phyloP scores from a whole-genome alignment of 441 rosid genomes.

The Gossypium gossypioides region DNA sequence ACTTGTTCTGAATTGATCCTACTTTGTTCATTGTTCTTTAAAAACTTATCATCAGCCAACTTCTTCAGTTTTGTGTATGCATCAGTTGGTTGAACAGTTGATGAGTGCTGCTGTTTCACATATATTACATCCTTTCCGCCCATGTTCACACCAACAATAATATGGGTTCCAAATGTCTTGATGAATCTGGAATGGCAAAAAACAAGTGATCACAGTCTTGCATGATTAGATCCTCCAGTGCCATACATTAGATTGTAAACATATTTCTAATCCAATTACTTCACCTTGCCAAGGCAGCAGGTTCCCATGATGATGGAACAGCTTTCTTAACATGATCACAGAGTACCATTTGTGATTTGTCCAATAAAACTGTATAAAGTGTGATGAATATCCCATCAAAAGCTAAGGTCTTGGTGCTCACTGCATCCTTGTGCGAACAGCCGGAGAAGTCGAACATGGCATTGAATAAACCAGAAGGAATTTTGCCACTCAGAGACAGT shows the following conservation, averaged over 20 bases:
- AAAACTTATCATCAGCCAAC: slow-evolving; percentile 80
- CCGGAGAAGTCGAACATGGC: slow-evolving; percentile 76
- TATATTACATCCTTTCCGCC: slow-evolving; percentile 94
- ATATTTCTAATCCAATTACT: too few relatives aligned
- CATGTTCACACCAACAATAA: slow-evolving; percentile 80
- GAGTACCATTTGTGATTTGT: slow-evolving; percentile 67
- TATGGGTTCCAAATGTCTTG: slow-evolving; percentile 76
- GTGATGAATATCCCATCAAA: slow-evolving; percentile 90
- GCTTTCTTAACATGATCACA: slow-evolving; percentile 70
- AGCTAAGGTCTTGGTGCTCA: slow-evolving; percentile 73
- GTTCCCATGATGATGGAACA: slow-evolving; percentile 85
- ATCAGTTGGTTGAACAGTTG: slow-evolving; percentile 68
- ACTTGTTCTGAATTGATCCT: slow-evolving; percentile 42
- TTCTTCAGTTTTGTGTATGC: slow-evolving; percentile 72
- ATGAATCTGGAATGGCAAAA: slow-evolving; percentile 33
- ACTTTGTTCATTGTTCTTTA: slow-evolving; percentile 40
- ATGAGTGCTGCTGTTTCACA: slow-evolving; percentile 77
- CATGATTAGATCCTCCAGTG: too few relatives aligned
- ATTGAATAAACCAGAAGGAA: slow-evolving; percentile 87
- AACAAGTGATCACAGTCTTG: not conserved
- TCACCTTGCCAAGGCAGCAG: slow-evolving; percentile 84
- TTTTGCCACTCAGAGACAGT: slow-evolving; percentile 70
- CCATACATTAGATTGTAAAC: too few relatives aligned
- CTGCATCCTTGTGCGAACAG: slow-evolving; percentile 89
- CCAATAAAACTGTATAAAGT: slow-evolving; percentile 69